These are phyloP conservation scores for Myriosclerotinia curreyana DNA, from an alignment of 2,329 filamentous ascomycete genomes.

Conservation along the genomic window DNA sequence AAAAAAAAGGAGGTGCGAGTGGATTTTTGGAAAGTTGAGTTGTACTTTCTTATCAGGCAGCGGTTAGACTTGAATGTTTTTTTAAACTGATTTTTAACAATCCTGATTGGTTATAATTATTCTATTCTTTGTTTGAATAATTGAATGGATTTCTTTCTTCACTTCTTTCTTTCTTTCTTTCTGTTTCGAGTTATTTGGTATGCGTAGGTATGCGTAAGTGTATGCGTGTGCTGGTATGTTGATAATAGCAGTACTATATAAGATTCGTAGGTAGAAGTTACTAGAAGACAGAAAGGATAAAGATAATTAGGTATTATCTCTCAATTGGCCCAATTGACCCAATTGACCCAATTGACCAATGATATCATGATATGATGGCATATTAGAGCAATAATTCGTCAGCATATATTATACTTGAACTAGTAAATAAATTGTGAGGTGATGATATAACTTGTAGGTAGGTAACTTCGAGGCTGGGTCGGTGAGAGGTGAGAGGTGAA, in stretches of 20 bases:
- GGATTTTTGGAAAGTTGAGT: not conserved
- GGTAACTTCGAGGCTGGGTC: not conserved
- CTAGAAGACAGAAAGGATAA: too few species aligned
- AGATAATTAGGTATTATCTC: too few species aligned
- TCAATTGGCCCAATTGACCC: too few species aligned
- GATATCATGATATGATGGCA: not conserved
- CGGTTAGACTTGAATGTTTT: slow-evolving; percentile 18
- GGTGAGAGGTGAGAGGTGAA: too few species aligned
- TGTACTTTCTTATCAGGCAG: slow-evolving; percentile 6
- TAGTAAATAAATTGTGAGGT: not conserved
- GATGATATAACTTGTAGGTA: too few species aligned
- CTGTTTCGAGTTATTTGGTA: too few species aligned
- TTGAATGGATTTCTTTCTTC: too few species aligned
- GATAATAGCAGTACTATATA: too few species aligned
- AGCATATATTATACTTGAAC: slow-evolving; percentile 1
- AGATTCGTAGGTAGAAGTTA: too few species aligned
- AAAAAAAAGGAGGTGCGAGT: slow-evolving; percentile 11
- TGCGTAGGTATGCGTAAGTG: too few species aligned
- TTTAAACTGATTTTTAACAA: not conserved
- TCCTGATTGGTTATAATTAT: slow-evolving; percentile 8
- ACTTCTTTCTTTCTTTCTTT: not conserved
- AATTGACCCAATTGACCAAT: slow-evolving; percentile 19
- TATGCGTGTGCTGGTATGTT: too few species aligned
- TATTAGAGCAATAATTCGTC: slow-evolving; percentile 2
- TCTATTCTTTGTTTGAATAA: slow-evolving; percentile 18